Base-by-base conservation (phyloP, 306 rosid species). In the Lathyrus oleraceus region DNA sequence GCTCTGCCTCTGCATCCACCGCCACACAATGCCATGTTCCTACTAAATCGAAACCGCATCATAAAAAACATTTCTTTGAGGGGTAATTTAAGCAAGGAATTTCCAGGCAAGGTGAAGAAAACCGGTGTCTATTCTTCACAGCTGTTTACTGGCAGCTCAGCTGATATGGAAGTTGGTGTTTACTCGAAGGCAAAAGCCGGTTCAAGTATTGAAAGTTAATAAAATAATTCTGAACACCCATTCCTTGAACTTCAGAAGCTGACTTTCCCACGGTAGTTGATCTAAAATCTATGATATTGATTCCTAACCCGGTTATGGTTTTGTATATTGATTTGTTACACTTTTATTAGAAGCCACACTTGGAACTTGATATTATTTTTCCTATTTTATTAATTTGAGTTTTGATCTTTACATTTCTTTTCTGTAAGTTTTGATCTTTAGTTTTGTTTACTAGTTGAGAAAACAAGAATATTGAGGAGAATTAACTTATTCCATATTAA, bases 31-130 rank as follows among this genome's bases (percentile, higher is more conserved):
- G 45, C 86, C 0, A 75, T 85, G 91, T 60, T 83, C 23, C 69
- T 86, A 60, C 92, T 91, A 8, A 87, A 86, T 80, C 79, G 87
- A 75, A 89, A 80, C 65, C 83, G 89, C 42, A 49, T 79, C 16
- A 94, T 82, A 44, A 91, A 81, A 86, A 88, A 81, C 70, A 82
- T 87, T 43, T 83, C 95, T 20, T 66, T 73, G 56, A 88, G 87
- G 70, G 85, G 90, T 32, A 85, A 81, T 64, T 25, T 79, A 36
- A 72, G 81, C 76, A 88, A 85, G 74, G 95, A 85, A 68, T 81
- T 87, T 78, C 85, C 87, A 5, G 93, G 93, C 16, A 90, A 85
- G 85, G 81, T 76, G 67, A 88, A 28, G 62, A 88, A 79, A 74
- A 80, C 76, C 16, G 87, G 83, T 17, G 48, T 80, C 12, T 75